Conservation (phyloP, 2,329 filamentous ascomycete genomes). For the Pestalotiopsis sp. region DNA sequence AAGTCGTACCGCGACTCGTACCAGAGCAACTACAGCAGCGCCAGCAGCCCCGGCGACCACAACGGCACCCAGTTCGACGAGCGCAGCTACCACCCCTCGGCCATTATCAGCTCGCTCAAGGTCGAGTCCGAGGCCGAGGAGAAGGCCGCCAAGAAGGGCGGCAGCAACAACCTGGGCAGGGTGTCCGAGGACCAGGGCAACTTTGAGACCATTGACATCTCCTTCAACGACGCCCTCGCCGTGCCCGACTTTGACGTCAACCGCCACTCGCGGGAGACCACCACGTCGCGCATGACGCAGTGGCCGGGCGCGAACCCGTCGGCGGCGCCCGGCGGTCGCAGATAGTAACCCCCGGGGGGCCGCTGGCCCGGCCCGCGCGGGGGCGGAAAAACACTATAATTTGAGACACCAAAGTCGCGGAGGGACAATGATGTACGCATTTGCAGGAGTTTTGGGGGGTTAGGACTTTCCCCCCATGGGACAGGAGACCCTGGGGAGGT, state of each 20-base stretch:
- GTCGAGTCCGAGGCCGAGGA: not conserved
- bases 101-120: conserved; percentile 25
- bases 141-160: not conserved
- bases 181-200: not conserved
- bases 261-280: not conserved
- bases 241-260: not conserved
- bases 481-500: not conserved
- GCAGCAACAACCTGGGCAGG: not conserved
- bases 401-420: not conserved
- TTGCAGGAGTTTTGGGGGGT: not conserved
- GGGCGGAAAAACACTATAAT: not conserved
- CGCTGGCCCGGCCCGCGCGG: not conserved
- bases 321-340: not conserved
- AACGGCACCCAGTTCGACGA: conserved; percentile 17
- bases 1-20: not conserved
- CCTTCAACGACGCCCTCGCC: not conserved
- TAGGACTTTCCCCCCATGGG: no score
- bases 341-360: not conserved
- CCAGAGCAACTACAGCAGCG: not conserved
- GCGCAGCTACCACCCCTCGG: conserved; percentile 31
- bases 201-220: not conserved
- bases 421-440: not conserved
- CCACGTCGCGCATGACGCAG: not conserved
- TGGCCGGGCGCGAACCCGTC: conserved; percentile 1
- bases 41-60: not conserved